Conservation (phyloP, 1,284 basidiomycete genomes). For the Phylloporus gajari region DNA sequence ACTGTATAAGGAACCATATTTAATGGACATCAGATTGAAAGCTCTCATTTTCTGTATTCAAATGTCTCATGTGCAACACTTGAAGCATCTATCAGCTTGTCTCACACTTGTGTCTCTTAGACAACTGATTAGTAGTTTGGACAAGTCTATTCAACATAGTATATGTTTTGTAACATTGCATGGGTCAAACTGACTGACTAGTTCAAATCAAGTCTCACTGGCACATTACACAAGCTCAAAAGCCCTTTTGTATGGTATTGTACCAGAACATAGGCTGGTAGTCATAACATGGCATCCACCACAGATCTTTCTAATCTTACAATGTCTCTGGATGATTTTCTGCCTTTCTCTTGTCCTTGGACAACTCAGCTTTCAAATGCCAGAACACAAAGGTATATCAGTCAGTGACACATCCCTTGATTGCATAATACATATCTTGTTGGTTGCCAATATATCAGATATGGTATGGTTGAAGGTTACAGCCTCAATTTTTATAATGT, state of each 20-base stretch:
- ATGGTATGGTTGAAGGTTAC: conserved; percentile 83
- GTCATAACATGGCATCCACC: not conserved
- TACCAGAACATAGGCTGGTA: conserved; percentile 26
- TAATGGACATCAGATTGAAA: conserved; percentile 45
- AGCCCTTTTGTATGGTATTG: conserved; percentile 68
- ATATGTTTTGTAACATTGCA: conserved; percentile 4
- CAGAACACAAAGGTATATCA: conserved; percentile 50
- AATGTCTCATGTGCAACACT: conserved; percentile 70
- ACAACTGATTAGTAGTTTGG: too few species aligned
- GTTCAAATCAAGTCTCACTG: conserved; percentile 57
- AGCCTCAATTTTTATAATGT: not conserved
- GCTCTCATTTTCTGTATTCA: conserved; percentile 69
- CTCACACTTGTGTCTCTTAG: too few species aligned
- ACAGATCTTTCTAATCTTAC: conserved; percentile 38
- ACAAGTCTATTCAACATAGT: conserved; percentile 50
- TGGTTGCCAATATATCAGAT: conserved; percentile 92
- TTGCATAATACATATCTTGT: conserved; percentile 84
- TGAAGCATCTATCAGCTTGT: conserved; percentile 53
- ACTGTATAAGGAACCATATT: conserved; percentile 68
- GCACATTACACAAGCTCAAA: conserved; percentile 55
- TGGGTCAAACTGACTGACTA: conserved; percentile 17
- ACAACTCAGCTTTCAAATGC: conserved; percentile 68
- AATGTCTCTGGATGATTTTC: conserved; percentile 74
- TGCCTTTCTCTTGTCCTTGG: conserved; percentile 77
- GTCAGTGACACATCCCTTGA: not conserved